A percentile compares a stretch with the other conserved stretches of the same genome.
Evolutionary conservation across 306 rosid species (phyloP).

Genomic region (Vigna radiata): DNA sequence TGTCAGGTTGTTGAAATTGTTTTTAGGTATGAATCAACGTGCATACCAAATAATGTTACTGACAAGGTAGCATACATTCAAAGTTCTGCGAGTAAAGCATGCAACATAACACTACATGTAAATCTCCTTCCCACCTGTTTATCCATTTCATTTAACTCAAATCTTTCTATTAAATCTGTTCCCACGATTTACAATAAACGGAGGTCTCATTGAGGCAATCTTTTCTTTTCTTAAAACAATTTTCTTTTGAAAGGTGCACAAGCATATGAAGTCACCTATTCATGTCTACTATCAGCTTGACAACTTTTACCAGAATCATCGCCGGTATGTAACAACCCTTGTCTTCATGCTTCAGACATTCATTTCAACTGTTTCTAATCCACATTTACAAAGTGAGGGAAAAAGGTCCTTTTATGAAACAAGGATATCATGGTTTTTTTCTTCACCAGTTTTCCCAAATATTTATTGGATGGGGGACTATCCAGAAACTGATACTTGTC

Average conservation of each 20-base stretch:
- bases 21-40: slow-evolving; percentile 66
- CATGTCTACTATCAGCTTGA: slow-evolving; percentile 90
- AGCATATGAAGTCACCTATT: slow-evolving; percentile 79
- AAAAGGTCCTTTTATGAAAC: neutral
- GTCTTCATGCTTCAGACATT: slow-evolving; percentile 3
- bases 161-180: neutral
- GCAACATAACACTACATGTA: slow-evolving; percentile 55
- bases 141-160: slow-evolving; percentile 4
- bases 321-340: slow-evolving; percentile 61
- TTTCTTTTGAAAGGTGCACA: slow-evolving; percentile 58
- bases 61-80: slow-evolving; percentile 69
- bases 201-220: slow-evolving; percentile 2
- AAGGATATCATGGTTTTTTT: slow-evolving; percentile 24
- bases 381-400: slow-evolving; percentile 3
- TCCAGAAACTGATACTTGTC: slow-evolving; percentile 1
- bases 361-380: neutral
- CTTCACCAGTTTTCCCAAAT: slow-evolving; percentile 1
- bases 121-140: slow-evolving; percentile 17
- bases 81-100: slow-evolving; percentile 47
- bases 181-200: slow-evolving; percentile 1
- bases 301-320: slow-evolving; percentile 95
- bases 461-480: neutral
- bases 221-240: slow-evolving; percentile 24
- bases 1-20: slow-evolving; percentile 81
- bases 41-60: slow-evolving; percentile 46